Evolutionary conservation across 2,329 filamentous ascomycete species (phyloP).

Genomic region (Fusarium penzigii): DNA sequence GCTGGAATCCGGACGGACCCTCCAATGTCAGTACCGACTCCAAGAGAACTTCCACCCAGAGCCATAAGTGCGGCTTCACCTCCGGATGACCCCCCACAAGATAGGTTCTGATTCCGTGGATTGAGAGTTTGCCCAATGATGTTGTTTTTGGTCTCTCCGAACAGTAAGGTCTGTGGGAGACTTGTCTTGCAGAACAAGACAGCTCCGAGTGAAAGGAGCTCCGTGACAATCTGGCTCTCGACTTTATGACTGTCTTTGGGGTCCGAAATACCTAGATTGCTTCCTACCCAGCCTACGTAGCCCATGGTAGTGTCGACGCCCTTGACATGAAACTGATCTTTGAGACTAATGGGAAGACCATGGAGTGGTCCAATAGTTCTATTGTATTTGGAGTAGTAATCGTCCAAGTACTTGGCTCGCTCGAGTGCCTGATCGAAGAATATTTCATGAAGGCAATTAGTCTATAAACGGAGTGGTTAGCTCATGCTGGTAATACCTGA

Average conservation of each 20-base stretch:
- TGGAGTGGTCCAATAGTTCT: conserved; percentile 20
- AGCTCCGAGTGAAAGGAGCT: conserved; percentile 23
- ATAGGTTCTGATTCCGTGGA: conserved; percentile 34
- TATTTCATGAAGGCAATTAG: conserved; percentile 20
- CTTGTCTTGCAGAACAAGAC: conserved; percentile 29
- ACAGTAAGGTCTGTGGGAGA: conserved; percentile 23
- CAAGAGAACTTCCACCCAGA: conserved; percentile 33
- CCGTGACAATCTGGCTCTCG: conserved; percentile 21
- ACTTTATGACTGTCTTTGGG: not conserved
- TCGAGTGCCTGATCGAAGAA: conserved; percentile 21
- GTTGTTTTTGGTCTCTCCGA: conserved; percentile 36
- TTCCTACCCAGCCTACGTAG: conserved; percentile 32
- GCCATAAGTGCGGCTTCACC: conserved; percentile 38
- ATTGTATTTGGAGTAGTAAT: conserved; percentile 7
- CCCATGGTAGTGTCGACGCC: conserved; percentile 49
- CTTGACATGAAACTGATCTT: conserved; percentile 63
- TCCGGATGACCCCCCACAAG: conserved; percentile 38
- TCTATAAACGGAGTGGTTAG: conserved; percentile 2
- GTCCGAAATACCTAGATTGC: conserved; percentile 7
- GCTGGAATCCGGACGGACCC: conserved; percentile 36
- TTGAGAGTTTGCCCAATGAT: conserved; percentile 37
- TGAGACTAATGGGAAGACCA: conserved; percentile 35
- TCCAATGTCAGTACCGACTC: conserved; percentile 39
- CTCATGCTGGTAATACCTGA: too few species aligned
- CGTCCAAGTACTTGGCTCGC: conserved; percentile 12